Base-by-base conservation (phyloP, 768 basidiomycete species). In the Amanita phalloides region DNA sequence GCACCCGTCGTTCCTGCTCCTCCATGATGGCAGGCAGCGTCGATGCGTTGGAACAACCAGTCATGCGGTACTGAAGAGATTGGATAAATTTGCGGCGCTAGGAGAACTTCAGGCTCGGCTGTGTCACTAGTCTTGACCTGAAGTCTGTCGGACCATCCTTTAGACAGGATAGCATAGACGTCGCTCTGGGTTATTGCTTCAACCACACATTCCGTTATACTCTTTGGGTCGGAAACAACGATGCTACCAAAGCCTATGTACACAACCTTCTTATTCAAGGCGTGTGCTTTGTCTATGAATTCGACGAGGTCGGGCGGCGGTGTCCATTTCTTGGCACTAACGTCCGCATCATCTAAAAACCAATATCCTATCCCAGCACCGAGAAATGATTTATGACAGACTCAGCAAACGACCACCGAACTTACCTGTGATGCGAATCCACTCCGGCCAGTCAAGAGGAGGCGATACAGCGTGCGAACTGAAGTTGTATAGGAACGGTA, bases 231-330 rank as follows among this genome's bases (percentile, higher is more conserved):
- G 21, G 93, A 86, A 43, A 99, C 94, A 52, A 99, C 91, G 55
- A 98, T 95, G 53, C 91, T 94, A 32, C 94, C 94, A 62, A 97
- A 98, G 32, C 95, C 95, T 62, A 99, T 91, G 68, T 98, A 99
- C 7, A 97, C 91, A 35, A 99, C 74, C 68, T 92, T 96, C 77
- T 89, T 92, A 51, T 80, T 79, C 21, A 72, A 68, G 35, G 73
- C 71, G 58, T 80, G 86, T 8, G 95, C 91, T 26, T 72, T 71
- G 45, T 88, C 80, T 51, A 99, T 90, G 62, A 96, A 99, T 37
- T 78, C 68, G 6, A 91, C 65, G 7, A 99, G 75, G 39, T 84
- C 84, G 9, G 78, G 63, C 0, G 95, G 91, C 10, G 96, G 88
- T 2, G 77, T 70, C 94, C 94, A 99, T 71, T 89, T 90, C 70